phyloP scores from a whole-genome alignment of 1,139 yeast species.

The Yamadazyma buinensis region DNA sequence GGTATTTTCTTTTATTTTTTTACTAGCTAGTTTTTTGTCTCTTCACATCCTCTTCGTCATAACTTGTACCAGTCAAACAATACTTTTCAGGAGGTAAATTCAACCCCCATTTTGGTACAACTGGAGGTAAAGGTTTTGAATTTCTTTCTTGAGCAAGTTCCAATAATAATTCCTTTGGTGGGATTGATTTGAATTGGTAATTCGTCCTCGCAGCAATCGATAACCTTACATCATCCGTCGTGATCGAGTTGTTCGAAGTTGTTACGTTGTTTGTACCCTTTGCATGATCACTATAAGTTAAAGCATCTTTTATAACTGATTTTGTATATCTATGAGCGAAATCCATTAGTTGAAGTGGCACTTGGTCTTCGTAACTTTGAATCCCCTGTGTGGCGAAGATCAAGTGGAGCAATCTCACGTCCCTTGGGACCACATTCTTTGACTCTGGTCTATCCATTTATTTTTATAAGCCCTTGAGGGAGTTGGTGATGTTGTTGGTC shows the following conservation, averaged over 20 bases:
- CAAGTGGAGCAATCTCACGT: constrained; percentile 83
- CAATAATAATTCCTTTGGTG: constrained; percentile 85
- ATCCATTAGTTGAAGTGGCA: constrained; percentile 92
- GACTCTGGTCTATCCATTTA: constrained; percentile 7
- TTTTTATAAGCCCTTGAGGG: no score
- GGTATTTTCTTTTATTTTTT: no score
- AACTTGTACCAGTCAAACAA: constrained; percentile 81
- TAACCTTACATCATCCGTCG: constrained; percentile 85
- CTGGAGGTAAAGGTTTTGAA: constrained; percentile 85
- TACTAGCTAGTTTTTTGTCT: constrained; percentile 8
- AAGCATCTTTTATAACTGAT: constrained; percentile 83
- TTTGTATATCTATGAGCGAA: constrained; percentile 86
- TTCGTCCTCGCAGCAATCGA: constrained; percentile 93
- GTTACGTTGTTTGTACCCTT: constrained; percentile 36
- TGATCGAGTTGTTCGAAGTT: constrained; percentile 46
- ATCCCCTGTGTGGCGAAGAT: constrained; percentile 93
- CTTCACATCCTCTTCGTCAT: constrained; percentile 41
- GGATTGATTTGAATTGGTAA: constrained; percentile 93
- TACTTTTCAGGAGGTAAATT: constrained; percentile 97
- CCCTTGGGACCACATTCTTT: constrained; percentile 61
- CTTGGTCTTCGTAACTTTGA: constrained; percentile 89
- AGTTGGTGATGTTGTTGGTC: no score
- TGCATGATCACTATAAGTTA: constrained; percentile 82
- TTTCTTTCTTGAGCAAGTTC: constrained; percentile 92
- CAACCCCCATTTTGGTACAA: constrained; percentile 88